Base-by-base conservation (phyloP, 2,329 filamentous ascomycete genomes). In the Cyphellophora europaea region DNA sequence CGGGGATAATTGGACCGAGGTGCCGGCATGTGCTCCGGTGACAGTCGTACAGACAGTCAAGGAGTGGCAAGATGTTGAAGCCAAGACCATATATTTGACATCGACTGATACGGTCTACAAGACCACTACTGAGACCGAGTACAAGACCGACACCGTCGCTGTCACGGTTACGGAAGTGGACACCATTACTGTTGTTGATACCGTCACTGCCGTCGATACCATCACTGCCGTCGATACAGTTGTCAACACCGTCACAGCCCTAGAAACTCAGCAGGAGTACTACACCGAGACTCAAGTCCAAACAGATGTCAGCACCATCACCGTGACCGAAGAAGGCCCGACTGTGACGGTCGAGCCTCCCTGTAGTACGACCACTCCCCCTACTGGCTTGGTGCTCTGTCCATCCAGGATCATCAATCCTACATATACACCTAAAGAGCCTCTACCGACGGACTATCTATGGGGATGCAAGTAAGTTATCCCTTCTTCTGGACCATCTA, bases 391-490 rank as follows among this genome's bases (percentile, higher is more conserved):
- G 11, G 41, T 44, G 5, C 45, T 53, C 11, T 57, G 54, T 33
- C 41, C 54, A 5, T 48, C 43, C 12, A 46, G 53, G 15, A 49
- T 48, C 15, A 33, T 45, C 30, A 57, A 57, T 36, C 53, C 53
- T 15, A 51, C 48, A 5, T 57, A 57, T 36, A 57, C 52, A 5
- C 45, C 53, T 6, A 27, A 46, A 1, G 38, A 35, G 13, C 36
- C 50, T 5, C 36, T 55, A 6, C 54, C 54, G 19, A 42, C 41
- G 3, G 45, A 57, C 31, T 59, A 61, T 18, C 53, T 56, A 3
- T 65, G 59, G 58, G 63, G 63, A 27, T 67, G 63, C 32, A 50
- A 56, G 21, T 25, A n/a, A 25, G 21, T 25, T 25, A 8, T n/a
- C 8, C 8, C 8, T n/a, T 8, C 8, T 8, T n/a, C 21, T 25